Evolutionary conservation across 176 grass and related monocot genomes (phyloP).

Genomic region (Bolboschoenus planiculmis): DNA sequence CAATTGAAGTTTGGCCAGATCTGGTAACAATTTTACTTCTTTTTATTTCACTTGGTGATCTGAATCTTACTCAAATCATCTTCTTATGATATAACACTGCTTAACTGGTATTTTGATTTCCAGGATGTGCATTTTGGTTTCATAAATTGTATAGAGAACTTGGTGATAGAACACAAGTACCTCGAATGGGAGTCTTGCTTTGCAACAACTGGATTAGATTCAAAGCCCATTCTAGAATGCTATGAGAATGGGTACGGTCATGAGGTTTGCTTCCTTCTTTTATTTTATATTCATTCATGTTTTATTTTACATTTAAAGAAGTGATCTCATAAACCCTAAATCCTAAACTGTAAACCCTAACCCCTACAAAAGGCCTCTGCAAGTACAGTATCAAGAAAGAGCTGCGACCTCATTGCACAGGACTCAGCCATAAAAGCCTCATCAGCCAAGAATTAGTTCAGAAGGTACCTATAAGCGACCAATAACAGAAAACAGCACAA

Average conservation of each 20-base stretch:
- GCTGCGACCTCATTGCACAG: not conserved
- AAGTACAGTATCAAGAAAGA: not conserved
- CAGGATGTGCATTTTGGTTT: constrained; percentile 78
- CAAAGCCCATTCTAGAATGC: constrained; percentile 54
- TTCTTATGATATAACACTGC: too few relatives aligned
- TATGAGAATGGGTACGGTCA: constrained; percentile 44
- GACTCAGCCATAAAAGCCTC: not conserved
- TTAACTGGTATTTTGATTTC: not conserved
- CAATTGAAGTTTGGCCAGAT: constrained; percentile 75
- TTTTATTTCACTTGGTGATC: not conserved
- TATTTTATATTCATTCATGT: not conserved
- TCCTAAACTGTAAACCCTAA: too few relatives aligned
- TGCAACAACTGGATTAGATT: constrained; percentile 40
- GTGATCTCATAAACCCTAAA: too few relatives aligned
- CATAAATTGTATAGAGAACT: constrained; percentile 69
- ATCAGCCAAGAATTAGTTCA: not conserved
- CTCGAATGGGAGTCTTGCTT: constrained; percentile 69
- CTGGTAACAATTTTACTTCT: constrained; percentile 40
- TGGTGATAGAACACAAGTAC: constrained; percentile 42
- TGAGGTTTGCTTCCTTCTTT: constrained; percentile 25
- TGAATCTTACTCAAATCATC: not conserved
- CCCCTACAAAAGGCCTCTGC: not conserved
- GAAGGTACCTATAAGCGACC: not conserved
- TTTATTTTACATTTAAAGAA: not conserved
- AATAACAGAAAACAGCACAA: not conserved